Base-by-base conservation (phyloP, 2,329 filamentous ascomycete species). In the Pseudogymnoascus sp. region DNA sequence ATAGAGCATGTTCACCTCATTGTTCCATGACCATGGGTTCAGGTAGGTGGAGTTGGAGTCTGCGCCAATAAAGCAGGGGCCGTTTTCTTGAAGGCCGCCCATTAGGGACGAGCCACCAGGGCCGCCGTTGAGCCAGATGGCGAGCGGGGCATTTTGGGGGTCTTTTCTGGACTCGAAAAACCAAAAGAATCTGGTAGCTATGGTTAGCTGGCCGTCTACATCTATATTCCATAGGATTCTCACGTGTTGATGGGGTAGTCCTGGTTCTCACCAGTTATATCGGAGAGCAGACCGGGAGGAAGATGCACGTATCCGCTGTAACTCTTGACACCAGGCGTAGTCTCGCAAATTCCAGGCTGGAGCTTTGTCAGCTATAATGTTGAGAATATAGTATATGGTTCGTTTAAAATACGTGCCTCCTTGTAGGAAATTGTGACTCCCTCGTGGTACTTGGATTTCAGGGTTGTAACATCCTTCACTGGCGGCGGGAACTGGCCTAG, bases 51-150 rank as follows among this genome's bases (percentile, higher is more conserved):
- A 73, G 67, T 82, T 75, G 34, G 82, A 71, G 53, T 60, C 56
- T 66, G 59, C 36, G 4, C 42, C 31, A 5, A 69, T 50, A 14
- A 61, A 62, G 34, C 77, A 83, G 18, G 78, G 79, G 4, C 85
- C 85, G 34, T 79, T 76, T 67, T 85, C 84, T 11, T 76, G 74
- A 67, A 87, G 86, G 69, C 87, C 76, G 21, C 83, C 84, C 62
- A 82, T 78, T 75, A 88, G 78, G 63, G 83, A 86, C 67, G 82
- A 85, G 53, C 78, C 79, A 1, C 86, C 86, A 0, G 86, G 85
- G 0, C 86, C 86, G 50, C 86, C 85, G 70, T 86, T 86, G 65
- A 89, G 78, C 82, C 82, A 88, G 67, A 88, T 81, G 3, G 83
- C 79, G 38, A 85, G 68, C 4, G 77, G 79, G 73, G 63, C 76